Conservation (phyloP, 352 stramenopile species). For the Phytopythium montanum region DNA sequence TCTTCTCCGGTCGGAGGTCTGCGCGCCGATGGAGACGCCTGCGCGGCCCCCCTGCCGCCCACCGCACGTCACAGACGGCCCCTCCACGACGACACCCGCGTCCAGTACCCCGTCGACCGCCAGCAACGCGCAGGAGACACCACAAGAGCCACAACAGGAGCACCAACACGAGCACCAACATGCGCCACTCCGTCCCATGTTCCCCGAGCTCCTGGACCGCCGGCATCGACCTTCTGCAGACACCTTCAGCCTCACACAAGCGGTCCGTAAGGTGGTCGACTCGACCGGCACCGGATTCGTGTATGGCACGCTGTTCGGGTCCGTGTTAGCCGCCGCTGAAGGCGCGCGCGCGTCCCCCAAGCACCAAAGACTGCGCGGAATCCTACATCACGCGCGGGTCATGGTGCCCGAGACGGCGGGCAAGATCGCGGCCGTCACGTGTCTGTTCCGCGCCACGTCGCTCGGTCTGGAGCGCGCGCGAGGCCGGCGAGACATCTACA, state of each 20-base stretch:
- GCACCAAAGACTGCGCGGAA: conserved; percentile 23
- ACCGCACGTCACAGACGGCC: too few relatives aligned
- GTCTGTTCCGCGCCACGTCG: conserved; percentile 24
- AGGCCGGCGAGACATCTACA: conserved; percentile 30
- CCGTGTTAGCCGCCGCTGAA: conserved; percentile 23
- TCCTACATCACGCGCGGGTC: conserved; percentile 28
- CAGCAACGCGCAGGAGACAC: background rate
- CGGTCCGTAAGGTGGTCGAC: conserved; percentile 11
- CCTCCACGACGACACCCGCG: background rate
- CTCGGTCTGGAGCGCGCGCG: conserved; percentile 20
- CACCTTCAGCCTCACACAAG: background rate
- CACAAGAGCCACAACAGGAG: background rate
- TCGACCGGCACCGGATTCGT: conserved; percentile 34
- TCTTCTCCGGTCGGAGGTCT: too few relatives aligned
- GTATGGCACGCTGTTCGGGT: conserved; percentile 40
- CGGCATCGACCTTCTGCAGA: background rate
- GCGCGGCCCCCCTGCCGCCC: too few relatives aligned
- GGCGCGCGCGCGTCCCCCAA: conserved; percentile 26
- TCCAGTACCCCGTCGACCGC: background rate
- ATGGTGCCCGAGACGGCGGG: conserved; percentile 33
- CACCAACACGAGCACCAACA: background rate
- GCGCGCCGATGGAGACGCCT: too few relatives aligned
- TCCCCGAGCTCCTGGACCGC: background rate
- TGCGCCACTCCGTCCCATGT: background rate
- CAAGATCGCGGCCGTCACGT: conserved; percentile 38